These are phyloP conservation scores for Curvularia hawaiiensis DNA, from an alignment of 2,329 filamentous ascomycete genomes.

Conservation along the genomic window DNA sequence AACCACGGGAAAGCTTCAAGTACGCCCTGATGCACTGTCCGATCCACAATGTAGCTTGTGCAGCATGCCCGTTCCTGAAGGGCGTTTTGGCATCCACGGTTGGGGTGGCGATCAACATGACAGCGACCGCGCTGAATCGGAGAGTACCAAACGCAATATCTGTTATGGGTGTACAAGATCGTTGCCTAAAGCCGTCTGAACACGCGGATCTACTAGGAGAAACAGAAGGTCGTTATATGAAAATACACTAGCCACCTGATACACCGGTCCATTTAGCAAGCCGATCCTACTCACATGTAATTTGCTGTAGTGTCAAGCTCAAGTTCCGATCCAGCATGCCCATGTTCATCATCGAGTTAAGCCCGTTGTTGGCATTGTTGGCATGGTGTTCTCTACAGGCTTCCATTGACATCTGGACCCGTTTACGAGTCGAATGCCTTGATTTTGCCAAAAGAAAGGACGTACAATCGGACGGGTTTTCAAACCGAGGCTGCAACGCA, in stretches of 20 bases:
- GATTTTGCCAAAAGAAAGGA: too few relatives aligned
- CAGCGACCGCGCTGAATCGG: constrained; percentile 29
- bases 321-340: background rate
- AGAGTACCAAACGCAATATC: constrained; percentile 44
- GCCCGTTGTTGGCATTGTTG: too few relatives aligned
- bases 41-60: constrained; percentile 67
- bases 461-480: too few relatives aligned
- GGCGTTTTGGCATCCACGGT: constrained; percentile 67
- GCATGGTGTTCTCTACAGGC: too few relatives aligned
- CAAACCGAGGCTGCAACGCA: too few relatives aligned
- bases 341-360: too few relatives aligned
- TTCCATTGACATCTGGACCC: too few relatives aligned
- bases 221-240: background rate
- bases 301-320: background rate
- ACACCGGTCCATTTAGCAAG: background rate
- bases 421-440: too few relatives aligned
- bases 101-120: constrained; percentile 62
- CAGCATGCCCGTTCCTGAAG: constrained; percentile 67
- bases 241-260: background rate
- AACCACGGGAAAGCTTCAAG: constrained; percentile 80
- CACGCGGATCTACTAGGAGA: constrained; percentile 6
- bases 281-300: background rate
- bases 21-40: constrained; percentile 44
- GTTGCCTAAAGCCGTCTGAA: constrained; percentile 23
- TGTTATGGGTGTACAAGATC: constrained; percentile 79